These are phyloP conservation scores for Rusavskia elegans DNA, from an alignment of 495 filamentous ascomycete species.

Conservation along the genomic window DNA sequence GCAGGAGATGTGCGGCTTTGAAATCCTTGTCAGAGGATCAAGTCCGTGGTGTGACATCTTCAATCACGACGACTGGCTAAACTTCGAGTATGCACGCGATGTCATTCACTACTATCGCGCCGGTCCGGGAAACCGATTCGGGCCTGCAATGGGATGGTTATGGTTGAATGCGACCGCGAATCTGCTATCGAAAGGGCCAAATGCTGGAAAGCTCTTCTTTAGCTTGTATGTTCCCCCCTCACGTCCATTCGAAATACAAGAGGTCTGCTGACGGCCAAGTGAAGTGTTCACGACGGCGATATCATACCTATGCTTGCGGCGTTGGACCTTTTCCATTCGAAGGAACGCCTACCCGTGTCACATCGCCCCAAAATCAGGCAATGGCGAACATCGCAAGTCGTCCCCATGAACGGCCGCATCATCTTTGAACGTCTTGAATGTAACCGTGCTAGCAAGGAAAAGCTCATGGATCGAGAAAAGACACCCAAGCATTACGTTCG, in stretches of 20 bases:
- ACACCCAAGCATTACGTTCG: constrained; percentile 25
- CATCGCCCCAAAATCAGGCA: constrained; percentile 24
- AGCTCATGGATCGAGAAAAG: background rate
- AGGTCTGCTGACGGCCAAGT: background rate
- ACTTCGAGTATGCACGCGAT: constrained; percentile 46
- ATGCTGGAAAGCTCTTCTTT: constrained; percentile 35
- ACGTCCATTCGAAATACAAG: too few species aligned
- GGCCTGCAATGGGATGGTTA: constrained; percentile 42
- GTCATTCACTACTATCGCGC: constrained; percentile 44
- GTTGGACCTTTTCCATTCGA: constrained; percentile 34
- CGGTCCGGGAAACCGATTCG: constrained; percentile 41
- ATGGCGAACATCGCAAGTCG: constrained; percentile 38
- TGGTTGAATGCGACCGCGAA: constrained; percentile 44
- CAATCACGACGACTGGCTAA: constrained; percentile 36
- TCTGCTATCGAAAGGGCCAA: constrained; percentile 30
- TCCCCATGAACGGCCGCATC: constrained; percentile 43
- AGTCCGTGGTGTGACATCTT: constrained; percentile 45
- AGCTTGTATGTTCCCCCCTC: constrained; percentile 27
- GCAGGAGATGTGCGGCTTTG: constrained; percentile 49
- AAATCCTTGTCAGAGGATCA: constrained; percentile 34
- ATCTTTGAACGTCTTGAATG: constrained; percentile 39
- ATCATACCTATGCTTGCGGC: constrained; percentile 39
- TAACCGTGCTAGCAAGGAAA: constrained; percentile 5
- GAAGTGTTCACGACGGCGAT: constrained; percentile 43
- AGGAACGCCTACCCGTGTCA: constrained; percentile 27